These are phyloP conservation scores for Aspergillus sp. DNA, from an alignment of 2,329 filamentous ascomycete genomes.

Conservation along the genomic window DNA sequence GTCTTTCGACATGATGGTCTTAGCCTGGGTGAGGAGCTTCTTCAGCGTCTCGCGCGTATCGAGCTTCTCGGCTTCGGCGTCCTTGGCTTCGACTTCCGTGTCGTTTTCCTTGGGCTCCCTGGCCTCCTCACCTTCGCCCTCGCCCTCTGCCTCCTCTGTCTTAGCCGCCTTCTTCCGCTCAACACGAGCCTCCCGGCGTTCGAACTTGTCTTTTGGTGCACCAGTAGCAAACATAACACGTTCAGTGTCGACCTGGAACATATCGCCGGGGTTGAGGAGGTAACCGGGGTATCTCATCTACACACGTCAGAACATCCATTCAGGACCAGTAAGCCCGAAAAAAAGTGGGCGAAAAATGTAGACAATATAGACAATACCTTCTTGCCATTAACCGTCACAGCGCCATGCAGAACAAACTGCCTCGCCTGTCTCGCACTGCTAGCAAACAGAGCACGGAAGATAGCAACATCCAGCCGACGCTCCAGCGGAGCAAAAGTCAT, in stretches of 20 bases:
- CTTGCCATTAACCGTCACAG: constrained; percentile 94
- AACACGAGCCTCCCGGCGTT: constrained; percentile 39
- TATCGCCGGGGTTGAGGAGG: constrained; percentile 91
- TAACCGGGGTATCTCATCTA: constrained; percentile 93
- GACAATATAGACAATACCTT: constrained; percentile 58
- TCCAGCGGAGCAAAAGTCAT: constrained; percentile 95
- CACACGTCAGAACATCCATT: background rate
- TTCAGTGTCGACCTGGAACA: constrained; percentile 94
- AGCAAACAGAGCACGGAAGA: constrained; percentile 91
- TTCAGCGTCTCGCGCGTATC: constrained; percentile 52
- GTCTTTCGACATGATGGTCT: constrained; percentile 57
- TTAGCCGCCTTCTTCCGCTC: constrained; percentile 24
- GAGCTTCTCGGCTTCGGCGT: constrained; percentile 40
- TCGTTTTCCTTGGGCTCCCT: constrained; percentile 18
- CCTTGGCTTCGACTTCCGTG: constrained; percentile 26
- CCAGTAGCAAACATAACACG: constrained; percentile 88
- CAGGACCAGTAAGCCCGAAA: background rate
- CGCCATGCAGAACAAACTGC: constrained; percentile 90
- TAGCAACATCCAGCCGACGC: constrained; percentile 86
- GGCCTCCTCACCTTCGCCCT: constrained; percentile 28
- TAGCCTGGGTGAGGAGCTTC: constrained; percentile 57
- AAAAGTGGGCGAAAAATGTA: background rate
- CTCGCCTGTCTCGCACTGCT: constrained; percentile 90
- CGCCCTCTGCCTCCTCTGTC: constrained; percentile 29
- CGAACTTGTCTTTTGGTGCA: constrained; percentile 58